These are phyloP conservation scores for Diutina neorugosa DNA, from an alignment of 1,139 yeast genomes.

Conservation along the genomic window DNA sequence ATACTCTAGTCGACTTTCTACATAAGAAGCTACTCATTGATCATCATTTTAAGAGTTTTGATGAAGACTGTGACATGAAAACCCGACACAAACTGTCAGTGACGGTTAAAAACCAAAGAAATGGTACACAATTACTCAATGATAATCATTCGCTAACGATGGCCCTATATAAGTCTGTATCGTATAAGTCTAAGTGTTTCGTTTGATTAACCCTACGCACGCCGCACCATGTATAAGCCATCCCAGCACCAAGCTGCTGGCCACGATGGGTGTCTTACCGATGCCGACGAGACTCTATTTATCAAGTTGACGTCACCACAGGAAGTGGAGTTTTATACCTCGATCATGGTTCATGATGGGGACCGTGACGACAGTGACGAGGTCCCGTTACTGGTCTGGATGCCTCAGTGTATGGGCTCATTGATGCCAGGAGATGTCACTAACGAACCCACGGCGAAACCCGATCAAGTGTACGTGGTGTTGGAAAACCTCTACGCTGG, in stretches of 20 bases:
- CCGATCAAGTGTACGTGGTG: conserved; percentile 36
- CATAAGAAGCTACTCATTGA: too few relatives aligned
- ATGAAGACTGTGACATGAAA: too few relatives aligned
- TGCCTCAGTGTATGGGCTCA: conserved; percentile 29
- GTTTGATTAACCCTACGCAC: not conserved
- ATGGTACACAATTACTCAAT: too few relatives aligned
- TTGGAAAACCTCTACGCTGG: conserved; percentile 59
- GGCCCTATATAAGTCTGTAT: not conserved
- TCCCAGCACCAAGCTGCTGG: conserved; percentile 64
- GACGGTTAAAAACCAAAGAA: too few relatives aligned
- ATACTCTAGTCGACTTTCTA: too few relatives aligned
- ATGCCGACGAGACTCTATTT: conserved; percentile 45
- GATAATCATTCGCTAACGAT: not conserved
- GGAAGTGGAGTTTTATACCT: conserved; percentile 63
- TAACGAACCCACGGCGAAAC: not conserved
- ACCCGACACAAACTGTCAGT: too few relatives aligned
- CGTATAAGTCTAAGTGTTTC: not conserved
- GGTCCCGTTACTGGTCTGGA: conserved; percentile 39
- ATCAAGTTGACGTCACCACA: conserved; percentile 53
- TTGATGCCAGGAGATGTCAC: conserved; percentile 19
- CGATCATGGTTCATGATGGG: conserved; percentile 12
- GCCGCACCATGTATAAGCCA: not conserved
- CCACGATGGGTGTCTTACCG: conserved; percentile 64
- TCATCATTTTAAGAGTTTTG: too few relatives aligned
- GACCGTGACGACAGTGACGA: conserved; percentile 20